Conservation (phyloP, 306 rosid genomes). For the Neltuma alba region DNA sequence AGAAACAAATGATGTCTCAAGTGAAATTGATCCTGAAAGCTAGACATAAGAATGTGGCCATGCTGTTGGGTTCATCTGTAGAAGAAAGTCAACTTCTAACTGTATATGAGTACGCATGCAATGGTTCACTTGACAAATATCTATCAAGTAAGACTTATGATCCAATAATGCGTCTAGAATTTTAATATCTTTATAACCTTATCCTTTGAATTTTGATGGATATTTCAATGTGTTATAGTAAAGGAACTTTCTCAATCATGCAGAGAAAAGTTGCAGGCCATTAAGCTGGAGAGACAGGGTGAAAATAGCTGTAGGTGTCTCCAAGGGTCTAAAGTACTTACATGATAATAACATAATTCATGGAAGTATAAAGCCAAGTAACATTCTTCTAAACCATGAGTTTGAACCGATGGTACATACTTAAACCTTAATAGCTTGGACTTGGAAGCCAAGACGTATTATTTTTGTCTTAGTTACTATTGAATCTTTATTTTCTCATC, state of each 20-base stretch:
- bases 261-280: conserved; percentile 54
- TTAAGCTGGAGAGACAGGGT: conserved; percentile 72
- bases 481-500: not conserved
- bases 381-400: conserved; percentile 81
- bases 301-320: conserved; percentile 66
- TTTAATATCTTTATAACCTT: not conserved
- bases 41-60: conserved; percentile 73
- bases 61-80: conserved; percentile 67
- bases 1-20: conserved; percentile 60
- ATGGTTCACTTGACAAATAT: conserved; percentile 72
- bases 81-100: conserved; percentile 55
- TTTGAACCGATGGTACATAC: conserved; percentile 66
- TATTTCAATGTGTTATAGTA: not conserved
- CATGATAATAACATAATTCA: conserved; percentile 75
- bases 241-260: conserved; percentile 32
- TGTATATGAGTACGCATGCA: conserved; percentile 78
- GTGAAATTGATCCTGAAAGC: conserved; percentile 65
- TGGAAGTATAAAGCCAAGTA: conserved; percentile 76
- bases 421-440: conserved; percentile 26
- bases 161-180: not conserved
- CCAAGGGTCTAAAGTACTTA: conserved; percentile 69
- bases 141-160: conserved; percentile 65
- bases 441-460: conserved; percentile 21
- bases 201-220: not conserved
- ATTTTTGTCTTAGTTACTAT: not conserved